Evolutionary conservation across 75 land plant genomes (phyloP).

Genomic region (Sequoiadendron giganteum): DNA sequence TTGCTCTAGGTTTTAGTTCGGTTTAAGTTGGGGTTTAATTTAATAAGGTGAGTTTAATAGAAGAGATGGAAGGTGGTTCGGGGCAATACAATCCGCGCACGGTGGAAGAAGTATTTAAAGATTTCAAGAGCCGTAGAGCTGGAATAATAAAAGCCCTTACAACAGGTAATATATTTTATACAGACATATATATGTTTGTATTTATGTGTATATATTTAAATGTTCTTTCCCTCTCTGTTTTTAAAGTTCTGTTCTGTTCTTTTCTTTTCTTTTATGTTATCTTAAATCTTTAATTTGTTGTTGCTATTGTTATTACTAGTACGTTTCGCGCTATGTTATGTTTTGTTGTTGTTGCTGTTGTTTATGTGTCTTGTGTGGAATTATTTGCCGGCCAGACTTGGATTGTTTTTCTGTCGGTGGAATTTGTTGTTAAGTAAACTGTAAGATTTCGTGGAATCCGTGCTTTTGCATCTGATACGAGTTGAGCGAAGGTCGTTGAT

Average conservation of each 20-base stretch:
- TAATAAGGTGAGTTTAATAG: background rate
- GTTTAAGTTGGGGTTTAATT: background rate
- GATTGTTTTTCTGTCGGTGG: background rate
- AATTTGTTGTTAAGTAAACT: background rate
- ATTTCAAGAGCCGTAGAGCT: conserved; percentile 70
- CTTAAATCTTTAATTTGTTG: background rate
- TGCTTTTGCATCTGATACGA: background rate
- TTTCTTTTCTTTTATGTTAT: background rate
- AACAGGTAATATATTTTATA: conserved; percentile 33
- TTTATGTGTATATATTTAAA: background rate
- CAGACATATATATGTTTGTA: background rate
- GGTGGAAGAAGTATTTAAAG: conserved; percentile 81
- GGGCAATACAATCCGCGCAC: conserved; percentile 51
- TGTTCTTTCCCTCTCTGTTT: background rate
- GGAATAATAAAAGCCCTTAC: conserved; percentile 84
- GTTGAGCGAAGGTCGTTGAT: background rate
- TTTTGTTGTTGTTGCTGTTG: background rate
- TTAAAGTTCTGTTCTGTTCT: background rate
- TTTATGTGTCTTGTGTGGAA: background rate
- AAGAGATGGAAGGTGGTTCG: conserved; percentile 14
- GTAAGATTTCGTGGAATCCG: background rate
- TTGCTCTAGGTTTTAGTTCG: background rate
- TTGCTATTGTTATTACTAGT: background rate
- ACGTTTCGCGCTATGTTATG: background rate
- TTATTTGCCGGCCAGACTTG: background rate